Evolutionary conservation across 2,329 filamentous ascomycete species (phyloP).

Genomic region (Diplodia corticola): DNA sequence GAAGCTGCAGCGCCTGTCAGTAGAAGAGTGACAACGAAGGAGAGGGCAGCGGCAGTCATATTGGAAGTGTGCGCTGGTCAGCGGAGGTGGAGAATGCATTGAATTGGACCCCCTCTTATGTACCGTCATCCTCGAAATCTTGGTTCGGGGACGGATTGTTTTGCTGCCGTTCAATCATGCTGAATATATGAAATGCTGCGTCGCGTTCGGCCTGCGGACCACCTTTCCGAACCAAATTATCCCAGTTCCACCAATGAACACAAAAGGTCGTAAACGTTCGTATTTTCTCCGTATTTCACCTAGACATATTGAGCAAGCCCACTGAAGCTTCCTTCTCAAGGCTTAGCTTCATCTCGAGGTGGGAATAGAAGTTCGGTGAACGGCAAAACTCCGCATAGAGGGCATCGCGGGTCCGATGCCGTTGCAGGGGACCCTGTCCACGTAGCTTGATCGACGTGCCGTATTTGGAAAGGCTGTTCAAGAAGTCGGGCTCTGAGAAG

Average conservation of each 20-base stretch:
- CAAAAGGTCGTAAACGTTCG: background rate
- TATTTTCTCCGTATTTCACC: background rate
- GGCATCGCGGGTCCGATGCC: constrained; percentile 38
- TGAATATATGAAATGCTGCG: constrained; percentile 10
- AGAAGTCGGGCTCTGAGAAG: constrained; percentile 40
- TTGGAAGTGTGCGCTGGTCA: background rate
- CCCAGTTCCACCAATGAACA: constrained; percentile 12
- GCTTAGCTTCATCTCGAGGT: constrained; percentile 45
- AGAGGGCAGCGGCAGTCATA: background rate
- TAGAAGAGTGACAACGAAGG: background rate
- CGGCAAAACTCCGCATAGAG: constrained; percentile 42
- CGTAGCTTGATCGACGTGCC: constrained; percentile 43
- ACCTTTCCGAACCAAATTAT: constrained; percentile 6
- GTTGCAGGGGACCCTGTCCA: constrained; percentile 40
- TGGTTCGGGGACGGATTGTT: background rate
- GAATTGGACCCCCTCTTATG: background rate
- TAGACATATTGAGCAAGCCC: constrained; percentile 32
- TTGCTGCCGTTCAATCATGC: constrained; percentile 13
- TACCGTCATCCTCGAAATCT: background rate
- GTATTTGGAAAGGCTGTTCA: constrained; percentile 41
- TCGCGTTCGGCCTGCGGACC: constrained; percentile 5
- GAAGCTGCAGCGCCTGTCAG: background rate
- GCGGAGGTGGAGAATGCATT: background rate
- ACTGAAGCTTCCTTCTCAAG: constrained; percentile 44
- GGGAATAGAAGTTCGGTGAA: constrained; percentile 44